Conservation (phyloP, 2,329 filamentous ascomycete genomes). For the Periglandula ipomoeae region DNA sequence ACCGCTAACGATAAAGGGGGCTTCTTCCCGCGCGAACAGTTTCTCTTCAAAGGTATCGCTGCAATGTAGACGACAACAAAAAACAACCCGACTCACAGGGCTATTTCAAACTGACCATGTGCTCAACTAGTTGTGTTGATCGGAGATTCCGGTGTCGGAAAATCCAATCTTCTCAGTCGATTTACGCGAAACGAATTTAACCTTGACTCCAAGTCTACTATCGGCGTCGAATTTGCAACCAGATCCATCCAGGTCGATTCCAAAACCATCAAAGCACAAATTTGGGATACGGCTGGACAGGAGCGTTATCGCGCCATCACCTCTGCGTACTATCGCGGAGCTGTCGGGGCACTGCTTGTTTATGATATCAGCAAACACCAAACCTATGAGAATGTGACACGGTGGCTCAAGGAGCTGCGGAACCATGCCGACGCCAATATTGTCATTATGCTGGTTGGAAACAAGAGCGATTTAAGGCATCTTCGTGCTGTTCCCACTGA, state of each 20-base stretch:
- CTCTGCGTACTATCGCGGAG: constrained; percentile 96
- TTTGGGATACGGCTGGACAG: constrained; percentile 99
- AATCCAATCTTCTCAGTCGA: constrained; percentile 98
- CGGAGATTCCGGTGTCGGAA: constrained; percentile 98
- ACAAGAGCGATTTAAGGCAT: constrained; percentile 99
- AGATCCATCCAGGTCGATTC: constrained; percentile 97
- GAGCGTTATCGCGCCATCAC: constrained; percentile 99
- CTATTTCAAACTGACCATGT: constrained; percentile 24
- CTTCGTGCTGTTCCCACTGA: constrained; percentile 94
- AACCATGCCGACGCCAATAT: constrained; percentile 98
- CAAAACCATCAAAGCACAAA: constrained; percentile 99
- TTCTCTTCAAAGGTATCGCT: constrained; percentile 90
- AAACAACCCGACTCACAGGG: too few species aligned
- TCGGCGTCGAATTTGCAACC: constrained; percentile 98
- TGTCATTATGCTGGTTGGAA: constrained; percentile 98
- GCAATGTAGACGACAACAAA: constrained; percentile 13
- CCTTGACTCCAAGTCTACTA: constrained; percentile 98
- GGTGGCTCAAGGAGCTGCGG: constrained; percentile 97
- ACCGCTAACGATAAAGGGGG: constrained; percentile 24
- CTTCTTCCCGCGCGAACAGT: constrained; percentile 49
- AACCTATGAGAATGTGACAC: constrained; percentile 97
- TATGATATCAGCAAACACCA: constrained; percentile 99
- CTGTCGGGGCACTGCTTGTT: constrained; percentile 91
- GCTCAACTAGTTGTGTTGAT: constrained; percentile 76
- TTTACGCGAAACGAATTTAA: constrained; percentile 99